These are phyloP conservation scores for Cordyceps militaris DNA, from an alignment of 2,329 filamentous ascomycete species.

Conservation along the genomic window DNA sequence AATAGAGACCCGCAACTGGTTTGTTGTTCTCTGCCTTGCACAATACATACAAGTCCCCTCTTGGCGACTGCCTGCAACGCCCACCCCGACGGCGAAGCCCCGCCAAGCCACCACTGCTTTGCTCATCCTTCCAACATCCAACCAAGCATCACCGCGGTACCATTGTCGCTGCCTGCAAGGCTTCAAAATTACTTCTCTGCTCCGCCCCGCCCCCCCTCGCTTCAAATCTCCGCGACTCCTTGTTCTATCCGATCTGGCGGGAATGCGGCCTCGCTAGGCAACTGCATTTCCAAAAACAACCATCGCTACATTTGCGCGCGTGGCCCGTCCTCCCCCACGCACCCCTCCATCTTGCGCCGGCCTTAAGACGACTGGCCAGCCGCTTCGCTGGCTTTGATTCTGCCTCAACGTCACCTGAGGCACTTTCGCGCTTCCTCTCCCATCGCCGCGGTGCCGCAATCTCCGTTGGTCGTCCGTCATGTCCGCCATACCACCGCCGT, in stretches of 20 bases:
- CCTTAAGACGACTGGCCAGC: conserved; percentile 3
- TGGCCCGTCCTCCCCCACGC: conserved; percentile 1
- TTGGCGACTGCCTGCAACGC: background rate
- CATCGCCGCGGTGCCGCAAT: background rate
- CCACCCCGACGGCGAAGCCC: conserved; percentile 5
- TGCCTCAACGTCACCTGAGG: conserved; percentile 2
- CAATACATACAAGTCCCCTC: background rate
- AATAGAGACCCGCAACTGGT: background rate
- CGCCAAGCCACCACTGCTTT: background rate
- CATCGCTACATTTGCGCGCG: background rate
- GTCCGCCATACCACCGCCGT: conserved; percentile 4
- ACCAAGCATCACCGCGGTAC: background rate
- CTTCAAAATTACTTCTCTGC: background rate
- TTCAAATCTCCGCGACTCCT: conserved; percentile 8
- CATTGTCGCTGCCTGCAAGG: conserved; percentile 10
- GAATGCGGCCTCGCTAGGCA: conserved; percentile 6
- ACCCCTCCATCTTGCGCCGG: conserved; percentile 3
- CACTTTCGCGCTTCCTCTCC: background rate
- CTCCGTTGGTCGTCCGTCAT: background rate
- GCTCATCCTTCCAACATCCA: background rate
- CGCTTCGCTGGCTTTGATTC: background rate
- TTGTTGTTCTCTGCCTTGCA: background rate
- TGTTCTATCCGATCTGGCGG: conserved; percentile 1
- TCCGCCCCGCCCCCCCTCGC: background rate
- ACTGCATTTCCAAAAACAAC: background rate